phyloP scores from a whole-genome alignment of 805 yeast species.

The Scheffersomyces coipomensis region DNA sequence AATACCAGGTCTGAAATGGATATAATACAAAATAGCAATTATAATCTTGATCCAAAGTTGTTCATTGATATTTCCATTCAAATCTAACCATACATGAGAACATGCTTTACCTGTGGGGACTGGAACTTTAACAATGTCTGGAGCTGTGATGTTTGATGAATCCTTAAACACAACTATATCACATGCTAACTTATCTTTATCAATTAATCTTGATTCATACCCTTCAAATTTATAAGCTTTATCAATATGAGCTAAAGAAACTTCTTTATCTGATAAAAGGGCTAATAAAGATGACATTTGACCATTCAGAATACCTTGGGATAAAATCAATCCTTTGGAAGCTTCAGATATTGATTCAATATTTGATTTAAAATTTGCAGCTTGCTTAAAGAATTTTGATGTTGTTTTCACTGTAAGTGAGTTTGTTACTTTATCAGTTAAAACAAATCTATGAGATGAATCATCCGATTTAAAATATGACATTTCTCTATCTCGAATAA shows the following conservation, averaged over 20 bases:
- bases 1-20: slow-evolving; percentile 38
- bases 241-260: slow-evolving; percentile 54
- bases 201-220: slow-evolving; percentile 75
- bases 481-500: slow-evolving; percentile 58
- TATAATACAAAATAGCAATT: slow-evolving; percentile 38
- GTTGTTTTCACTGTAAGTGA: slow-evolving; percentile 5
- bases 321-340: slow-evolving; percentile 53
- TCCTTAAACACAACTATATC: slow-evolving; percentile 46
- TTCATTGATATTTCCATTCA: slow-evolving; percentile 57
- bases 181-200: slow-evolving; percentile 62
- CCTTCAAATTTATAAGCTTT: slow-evolving; percentile 52
- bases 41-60: slow-evolving; percentile 60
- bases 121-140: slow-evolving; percentile 22
- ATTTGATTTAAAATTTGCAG: slow-evolving; percentile 45
- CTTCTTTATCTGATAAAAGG: slow-evolving; percentile 40
- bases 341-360: slow-evolving; percentile 40
- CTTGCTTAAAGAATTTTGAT: slow-evolving; percentile 38
- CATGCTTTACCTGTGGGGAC: slow-evolving; percentile 64
- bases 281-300: slow-evolving; percentile 64
- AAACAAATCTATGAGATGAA: slow-evolving; percentile 46
- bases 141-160: slow-evolving; percentile 9
- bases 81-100: slow-evolving; percentile 69
- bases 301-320: slow-evolving; percentile 58
- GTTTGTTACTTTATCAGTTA: slow-evolving; percentile 53
- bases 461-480: slow-evolving; percentile 41